phyloP scores from a whole-genome alignment of 2,329 filamentous ascomycete species.

The Curvularia verruculosa region DNA sequence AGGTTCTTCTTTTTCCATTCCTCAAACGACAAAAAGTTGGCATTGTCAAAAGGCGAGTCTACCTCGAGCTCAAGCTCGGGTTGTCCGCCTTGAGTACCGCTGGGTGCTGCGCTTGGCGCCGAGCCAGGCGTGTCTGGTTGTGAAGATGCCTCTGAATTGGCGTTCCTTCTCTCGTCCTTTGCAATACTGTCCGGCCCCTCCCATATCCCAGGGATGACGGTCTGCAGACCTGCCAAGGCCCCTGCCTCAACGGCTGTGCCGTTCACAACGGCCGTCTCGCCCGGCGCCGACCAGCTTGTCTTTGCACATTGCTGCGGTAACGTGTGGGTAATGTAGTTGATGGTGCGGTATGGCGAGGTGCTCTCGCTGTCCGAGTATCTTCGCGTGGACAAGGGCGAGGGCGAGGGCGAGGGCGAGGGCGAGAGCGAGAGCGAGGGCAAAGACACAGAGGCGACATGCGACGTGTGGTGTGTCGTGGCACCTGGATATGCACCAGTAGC shows the following conservation, averaged over 20 bases:
- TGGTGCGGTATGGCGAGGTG: slow-evolving; percentile 63
- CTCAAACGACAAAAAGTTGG: slow-evolving; percentile 93
- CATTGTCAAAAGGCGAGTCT: slow-evolving; percentile 72
- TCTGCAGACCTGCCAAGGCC: slow-evolving; percentile 18
- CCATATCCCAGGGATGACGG: slow-evolving; percentile 15
- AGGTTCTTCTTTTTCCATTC: slow-evolving; percentile 98
- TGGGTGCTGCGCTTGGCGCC: slow-evolving; percentile 10
- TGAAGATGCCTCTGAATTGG: slow-evolving; percentile 6
- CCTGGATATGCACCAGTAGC: slow-evolving; percentile 36
- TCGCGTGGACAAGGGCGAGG: slow-evolving; percentile 16
- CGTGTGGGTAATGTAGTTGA: slow-evolving; percentile 82
- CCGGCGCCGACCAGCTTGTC: slow-evolving; percentile 59
- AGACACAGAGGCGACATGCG: not conserved
- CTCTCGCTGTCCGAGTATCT: slow-evolving; percentile 42
- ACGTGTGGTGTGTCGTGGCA: slow-evolving; percentile 25
- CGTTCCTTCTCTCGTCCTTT: slow-evolving; percentile 11
- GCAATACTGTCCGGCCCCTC: slow-evolving; percentile 15
- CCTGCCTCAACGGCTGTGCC: slow-evolving; percentile 18
- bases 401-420: slow-evolving; percentile 17
- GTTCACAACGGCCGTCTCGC: slow-evolving; percentile 20
- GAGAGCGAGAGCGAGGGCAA: slow-evolving; percentile 14
- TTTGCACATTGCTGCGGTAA: slow-evolving; percentile 77
- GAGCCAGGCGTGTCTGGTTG: slow-evolving; percentile 15
- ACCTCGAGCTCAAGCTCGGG: slow-evolving; percentile 62
- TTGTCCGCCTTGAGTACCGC: slow-evolving; percentile 14